Conservation (phyloP, 208 protist species). For the Leishmania lainsoni region DNA sequence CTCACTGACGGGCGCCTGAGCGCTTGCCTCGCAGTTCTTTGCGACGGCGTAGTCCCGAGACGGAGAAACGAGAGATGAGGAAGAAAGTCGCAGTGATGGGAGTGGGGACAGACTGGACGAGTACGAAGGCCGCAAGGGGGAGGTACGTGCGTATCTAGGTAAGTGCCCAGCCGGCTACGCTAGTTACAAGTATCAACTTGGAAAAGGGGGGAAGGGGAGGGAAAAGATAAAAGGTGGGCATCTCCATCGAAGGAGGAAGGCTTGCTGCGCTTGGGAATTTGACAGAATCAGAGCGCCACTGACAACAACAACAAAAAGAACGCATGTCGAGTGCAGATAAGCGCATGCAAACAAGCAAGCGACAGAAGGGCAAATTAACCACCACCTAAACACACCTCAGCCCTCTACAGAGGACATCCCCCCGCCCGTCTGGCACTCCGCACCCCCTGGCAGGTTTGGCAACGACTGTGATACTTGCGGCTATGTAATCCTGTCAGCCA, state of each 20-base stretch:
- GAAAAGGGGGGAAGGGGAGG: background rate
- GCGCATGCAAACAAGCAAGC: background rate
- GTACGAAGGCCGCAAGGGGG: background rate
- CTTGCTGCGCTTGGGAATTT: background rate
- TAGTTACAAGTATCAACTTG: background rate
- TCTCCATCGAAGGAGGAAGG: background rate
- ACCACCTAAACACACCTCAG: background rate
- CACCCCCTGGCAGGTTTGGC: background rate
- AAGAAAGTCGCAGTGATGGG: background rate
- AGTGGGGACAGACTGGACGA: background rate
- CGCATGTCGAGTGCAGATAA: background rate
- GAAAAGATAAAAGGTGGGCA: background rate
- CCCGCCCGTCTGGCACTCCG: background rate
- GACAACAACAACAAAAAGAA: background rate
- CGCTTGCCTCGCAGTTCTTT: too few relatives aligned
- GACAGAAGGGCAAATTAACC: background rate
- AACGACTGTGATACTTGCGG: background rate
- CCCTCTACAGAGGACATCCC: background rate
- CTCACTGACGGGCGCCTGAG: too few relatives aligned
- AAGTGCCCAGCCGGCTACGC: background rate
- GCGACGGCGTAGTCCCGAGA: too few relatives aligned
- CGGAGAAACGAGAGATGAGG: background rate
- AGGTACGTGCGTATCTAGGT: background rate
- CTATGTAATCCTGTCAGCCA: background rate
- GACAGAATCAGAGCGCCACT: background rate